Evolutionary conservation across 345 rosid species (phyloP).

Genomic region (Alliaria petiolata): DNA sequence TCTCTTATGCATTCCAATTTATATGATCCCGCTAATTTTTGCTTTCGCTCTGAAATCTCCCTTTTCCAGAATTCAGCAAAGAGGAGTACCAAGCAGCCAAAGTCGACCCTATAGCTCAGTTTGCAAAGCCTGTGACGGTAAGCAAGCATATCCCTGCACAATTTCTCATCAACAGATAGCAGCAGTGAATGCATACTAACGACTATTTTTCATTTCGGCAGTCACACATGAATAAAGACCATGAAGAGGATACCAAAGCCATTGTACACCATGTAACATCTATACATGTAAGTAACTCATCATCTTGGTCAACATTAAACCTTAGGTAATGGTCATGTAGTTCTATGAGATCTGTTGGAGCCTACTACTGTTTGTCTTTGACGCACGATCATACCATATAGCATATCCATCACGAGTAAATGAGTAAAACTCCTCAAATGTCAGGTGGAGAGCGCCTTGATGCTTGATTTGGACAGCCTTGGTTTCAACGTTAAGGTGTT

Average conservation of each 20-base stretch:
- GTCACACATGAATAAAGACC: constrained; percentile 97
- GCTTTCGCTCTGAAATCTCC: neutral
- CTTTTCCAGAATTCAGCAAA: constrained; percentile 62
- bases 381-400: neutral
- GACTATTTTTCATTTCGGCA: constrained; percentile 21
- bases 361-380: neutral
- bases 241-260: constrained; percentile 77
- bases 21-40: neutral
- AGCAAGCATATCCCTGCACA: neutral
- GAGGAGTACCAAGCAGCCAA: constrained; percentile 65
- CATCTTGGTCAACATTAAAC: neutral
- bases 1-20: neutral
- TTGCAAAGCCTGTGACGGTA: constrained; percentile 87
- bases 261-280: constrained; percentile 73
- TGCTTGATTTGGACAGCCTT: constrained; percentile 87
- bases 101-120: constrained; percentile 84
- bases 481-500: constrained; percentile 92
- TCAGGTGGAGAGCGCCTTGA: constrained; percentile 85
- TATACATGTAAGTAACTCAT: constrained; percentile 54
- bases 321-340: neutral
- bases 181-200: neutral
- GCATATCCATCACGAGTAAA: neutral
- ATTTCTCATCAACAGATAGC: neutral
- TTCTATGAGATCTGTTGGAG: neutral
- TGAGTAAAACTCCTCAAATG: neutral